These are phyloP conservation scores for Colletotrichum sp. DNA, from an alignment of 2,329 filamentous ascomycete genomes.

Conservation along the genomic window DNA sequence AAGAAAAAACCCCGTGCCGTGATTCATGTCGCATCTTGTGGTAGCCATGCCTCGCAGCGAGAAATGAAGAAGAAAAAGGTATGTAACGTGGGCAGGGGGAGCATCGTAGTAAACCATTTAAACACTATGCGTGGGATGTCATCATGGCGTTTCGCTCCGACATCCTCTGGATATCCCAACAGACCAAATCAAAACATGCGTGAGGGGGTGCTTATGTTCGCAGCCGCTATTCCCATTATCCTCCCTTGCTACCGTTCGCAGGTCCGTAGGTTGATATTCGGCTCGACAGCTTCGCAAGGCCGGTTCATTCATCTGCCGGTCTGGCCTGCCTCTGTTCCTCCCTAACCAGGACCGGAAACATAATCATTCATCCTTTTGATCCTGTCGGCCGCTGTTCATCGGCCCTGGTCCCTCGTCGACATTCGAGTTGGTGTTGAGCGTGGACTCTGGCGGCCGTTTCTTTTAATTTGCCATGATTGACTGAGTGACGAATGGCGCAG, in stretches of 20 bases:
- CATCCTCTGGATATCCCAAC: conserved; percentile 22
- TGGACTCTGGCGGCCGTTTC: neutral
- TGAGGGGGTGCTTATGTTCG: neutral
- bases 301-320: neutral
- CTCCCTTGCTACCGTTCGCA: neutral
- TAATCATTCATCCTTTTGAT: neutral
- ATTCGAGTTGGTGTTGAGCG: neutral
- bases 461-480: neutral
- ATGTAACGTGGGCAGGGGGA: neutral
- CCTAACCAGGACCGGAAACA: neutral
- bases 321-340: neutral
- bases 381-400: neutral
- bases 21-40: neutral
- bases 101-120: neutral
- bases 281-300: neutral
- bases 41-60: neutral
- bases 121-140: conserved; percentile 18
- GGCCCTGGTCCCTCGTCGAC: neutral
- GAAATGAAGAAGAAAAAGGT: neutral
- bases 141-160: conserved; percentile 11
- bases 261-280: neutral
- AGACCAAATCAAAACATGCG: neutral
- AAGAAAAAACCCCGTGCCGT: neutral
- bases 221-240: neutral
- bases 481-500: neutral